Conservation (phyloP, 2,329 filamentous ascomycete species). For the Pestalotiopsis sp. region DNA sequence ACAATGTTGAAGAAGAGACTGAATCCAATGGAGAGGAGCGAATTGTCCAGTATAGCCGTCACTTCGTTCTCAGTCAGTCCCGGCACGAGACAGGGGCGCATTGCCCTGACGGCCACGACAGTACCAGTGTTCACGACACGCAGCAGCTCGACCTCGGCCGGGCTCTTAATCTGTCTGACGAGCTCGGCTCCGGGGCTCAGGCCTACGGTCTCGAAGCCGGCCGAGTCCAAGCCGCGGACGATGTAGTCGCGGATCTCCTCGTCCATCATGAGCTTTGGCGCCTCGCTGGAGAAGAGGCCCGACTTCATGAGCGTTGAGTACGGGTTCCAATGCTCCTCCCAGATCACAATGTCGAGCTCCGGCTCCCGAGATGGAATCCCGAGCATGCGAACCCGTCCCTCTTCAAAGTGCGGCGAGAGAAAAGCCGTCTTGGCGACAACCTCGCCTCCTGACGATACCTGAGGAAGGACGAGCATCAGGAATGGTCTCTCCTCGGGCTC, state of each 20-base stretch:
- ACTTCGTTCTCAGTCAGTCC: constrained; percentile 63
- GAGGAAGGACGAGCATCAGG: constrained; percentile 61
- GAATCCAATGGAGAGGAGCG: constrained; percentile 56
- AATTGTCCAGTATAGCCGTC: constrained; percentile 55
- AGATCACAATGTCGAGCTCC: constrained; percentile 57
- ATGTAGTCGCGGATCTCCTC: constrained; percentile 69
- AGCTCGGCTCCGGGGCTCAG: constrained; percentile 57
- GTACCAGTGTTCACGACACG: constrained; percentile 67
- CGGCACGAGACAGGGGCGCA: constrained; percentile 56
- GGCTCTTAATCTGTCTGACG: constrained; percentile 61
- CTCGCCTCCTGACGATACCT: constrained; percentile 37
- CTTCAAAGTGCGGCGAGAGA: constrained; percentile 63
- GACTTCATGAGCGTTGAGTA: constrained; percentile 56
- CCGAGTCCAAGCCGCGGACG: constrained; percentile 53
- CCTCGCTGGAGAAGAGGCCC: constrained; percentile 36
- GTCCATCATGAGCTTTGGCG: constrained; percentile 60
- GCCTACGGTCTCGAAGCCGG: constrained; percentile 60
- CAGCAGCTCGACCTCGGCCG: constrained; percentile 58
- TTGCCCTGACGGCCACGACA: constrained; percentile 61
- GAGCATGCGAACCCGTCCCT: constrained; percentile 59
- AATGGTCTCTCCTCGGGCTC: constrained; percentile 68
- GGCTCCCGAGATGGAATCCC: constrained; percentile 56
- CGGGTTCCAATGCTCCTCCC: constrained; percentile 69
- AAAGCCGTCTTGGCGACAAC: constrained; percentile 59
- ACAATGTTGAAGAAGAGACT: constrained; percentile 67